phyloP scores from a whole-genome alignment of 345 rosid species.

The Euphorbia pulcherrima region DNA sequence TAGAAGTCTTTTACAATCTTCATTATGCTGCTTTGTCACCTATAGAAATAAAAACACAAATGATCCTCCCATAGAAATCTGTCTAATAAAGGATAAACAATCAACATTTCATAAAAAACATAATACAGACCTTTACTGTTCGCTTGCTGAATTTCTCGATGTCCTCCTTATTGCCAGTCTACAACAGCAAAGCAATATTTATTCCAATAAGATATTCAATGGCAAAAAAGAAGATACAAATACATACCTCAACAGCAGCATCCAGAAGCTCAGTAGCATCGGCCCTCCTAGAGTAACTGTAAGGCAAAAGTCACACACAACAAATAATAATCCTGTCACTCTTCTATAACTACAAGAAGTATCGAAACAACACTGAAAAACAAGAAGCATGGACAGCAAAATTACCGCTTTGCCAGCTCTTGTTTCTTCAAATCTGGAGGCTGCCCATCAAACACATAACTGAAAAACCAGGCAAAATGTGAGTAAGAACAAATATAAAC shows the following conservation, averaged over 20 bases:
- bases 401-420: slow-evolving; percentile 83
- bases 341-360: background rate
- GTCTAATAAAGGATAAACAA: background rate
- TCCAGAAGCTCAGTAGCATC: slow-evolving; percentile 71
- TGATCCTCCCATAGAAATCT: background rate
- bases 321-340: background rate
- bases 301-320: slow-evolving; percentile 22
- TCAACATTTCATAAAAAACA: background rate
- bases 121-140: slow-evolving; percentile 63
- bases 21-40: slow-evolving; percentile 90
- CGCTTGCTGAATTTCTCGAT: slow-evolving; percentile 92
- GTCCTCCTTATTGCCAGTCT: slow-evolving; percentile 80
- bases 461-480: slow-evolving; percentile 16
- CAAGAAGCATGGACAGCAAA: background rate
- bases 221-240: slow-evolving; percentile 4
- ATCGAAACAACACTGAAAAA: background rate
- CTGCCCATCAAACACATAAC: slow-evolving; percentile 87
- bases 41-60: slow-evolving; percentile 22
- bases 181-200: slow-evolving; percentile 11
- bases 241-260: slow-evolving; percentile 60
- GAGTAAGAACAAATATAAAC: slow-evolving; percentile 9
- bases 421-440: slow-evolving; percentile 87
- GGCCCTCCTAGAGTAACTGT: slow-evolving; percentile 70
- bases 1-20: slow-evolving; percentile 82
- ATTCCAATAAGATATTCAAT: background rate